These are phyloP conservation scores for Lactarius vividus DNA, from an alignment of 768 basidiomycete genomes.

Conservation along the genomic window DNA sequence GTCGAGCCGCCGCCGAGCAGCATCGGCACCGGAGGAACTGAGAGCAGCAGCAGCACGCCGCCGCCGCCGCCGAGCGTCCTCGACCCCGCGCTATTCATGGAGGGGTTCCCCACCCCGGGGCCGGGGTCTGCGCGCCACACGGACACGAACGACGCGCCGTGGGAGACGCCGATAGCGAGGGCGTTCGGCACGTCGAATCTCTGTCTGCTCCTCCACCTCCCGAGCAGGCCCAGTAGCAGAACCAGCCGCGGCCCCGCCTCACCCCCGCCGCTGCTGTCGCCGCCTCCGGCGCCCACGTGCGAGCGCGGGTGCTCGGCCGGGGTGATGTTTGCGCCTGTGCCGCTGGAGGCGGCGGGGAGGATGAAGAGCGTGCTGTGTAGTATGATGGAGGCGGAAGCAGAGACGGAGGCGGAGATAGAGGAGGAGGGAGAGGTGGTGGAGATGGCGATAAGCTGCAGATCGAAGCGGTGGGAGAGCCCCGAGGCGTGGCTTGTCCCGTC, in stretches of 20 bases:
- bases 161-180: background rate
- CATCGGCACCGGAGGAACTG: background rate
- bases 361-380: background rate
- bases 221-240: background rate
- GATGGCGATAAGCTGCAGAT: background rate
- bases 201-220: background rate
- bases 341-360: background rate
- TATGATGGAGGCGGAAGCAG: background rate
- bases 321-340: conserved; percentile 6
- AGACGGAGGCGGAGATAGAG: background rate
- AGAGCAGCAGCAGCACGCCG: background rate
- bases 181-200: too few species aligned
- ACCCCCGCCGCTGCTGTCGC: background rate
- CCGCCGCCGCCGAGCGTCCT: background rate
- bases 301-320: background rate
- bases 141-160: background rate
- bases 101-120: background rate
- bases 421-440: background rate
- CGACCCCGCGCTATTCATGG: conserved; percentile 22
- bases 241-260: background rate
- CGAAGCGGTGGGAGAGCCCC: conserved; percentile 12
- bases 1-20: background rate
- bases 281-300: too few species aligned
- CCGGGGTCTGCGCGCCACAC: background rate
- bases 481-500: conserved; percentile 26